Conservation (phyloP, 2,329 filamentous ascomycete species). For the Exophiala oligosperma region DNA sequence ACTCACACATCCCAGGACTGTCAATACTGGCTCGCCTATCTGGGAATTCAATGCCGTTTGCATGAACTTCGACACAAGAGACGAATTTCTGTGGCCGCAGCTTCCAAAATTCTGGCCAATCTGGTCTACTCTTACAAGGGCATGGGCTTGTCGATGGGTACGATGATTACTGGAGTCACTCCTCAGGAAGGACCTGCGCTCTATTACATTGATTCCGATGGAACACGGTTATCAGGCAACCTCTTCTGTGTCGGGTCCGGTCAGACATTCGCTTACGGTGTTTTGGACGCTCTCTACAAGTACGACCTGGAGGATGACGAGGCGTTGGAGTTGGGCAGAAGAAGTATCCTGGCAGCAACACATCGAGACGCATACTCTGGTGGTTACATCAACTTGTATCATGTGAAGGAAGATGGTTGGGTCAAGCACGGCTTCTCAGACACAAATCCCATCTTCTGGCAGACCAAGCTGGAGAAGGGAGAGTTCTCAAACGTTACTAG, state of each 20-base stretch:
- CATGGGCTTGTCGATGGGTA: constrained; percentile 98
- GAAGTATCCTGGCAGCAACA: constrained; percentile 93
- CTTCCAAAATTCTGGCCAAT: constrained; percentile 98
- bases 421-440: constrained; percentile 98
- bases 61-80: constrained; percentile 99
- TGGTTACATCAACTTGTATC: constrained; percentile 97
- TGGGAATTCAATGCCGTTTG: constrained; percentile 98
- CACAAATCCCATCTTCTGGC: constrained; percentile 99
- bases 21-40: constrained; percentile 99
- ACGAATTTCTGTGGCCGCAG: constrained; percentile 94
- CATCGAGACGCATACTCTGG: constrained; percentile 98
- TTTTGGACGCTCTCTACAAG: constrained; percentile 90
- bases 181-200: constrained; percentile 93
- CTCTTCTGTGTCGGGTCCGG: constrained; percentile 97
- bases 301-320: constrained; percentile 87
- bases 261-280: constrained; percentile 98
- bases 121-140: constrained; percentile 98
- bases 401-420: constrained; percentile 98
- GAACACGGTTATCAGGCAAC: constrained; percentile 88
- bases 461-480: constrained; percentile 96
- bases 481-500: constrained; percentile 92
- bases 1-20: constrained; percentile 66
- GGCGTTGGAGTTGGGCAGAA: constrained; percentile 83
- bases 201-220: constrained; percentile 98
- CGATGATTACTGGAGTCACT: constrained; percentile 97